phyloP scores from a whole-genome alignment of 2,329 filamentous ascomycete species.

The Colletotrichum scovillei region DNA sequence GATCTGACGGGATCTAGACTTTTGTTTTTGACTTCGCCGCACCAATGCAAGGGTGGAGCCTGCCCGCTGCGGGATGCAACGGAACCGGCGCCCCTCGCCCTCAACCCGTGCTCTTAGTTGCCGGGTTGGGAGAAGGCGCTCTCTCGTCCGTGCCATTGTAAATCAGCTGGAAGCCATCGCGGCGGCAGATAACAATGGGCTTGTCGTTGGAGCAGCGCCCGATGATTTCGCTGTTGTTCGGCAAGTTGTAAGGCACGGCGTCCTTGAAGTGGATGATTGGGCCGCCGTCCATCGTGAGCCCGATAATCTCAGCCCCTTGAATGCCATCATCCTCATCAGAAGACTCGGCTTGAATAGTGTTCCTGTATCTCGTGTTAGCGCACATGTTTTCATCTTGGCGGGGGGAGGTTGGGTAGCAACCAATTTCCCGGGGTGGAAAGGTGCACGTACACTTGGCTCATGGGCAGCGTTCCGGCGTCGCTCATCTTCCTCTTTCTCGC shows the following conservation, averaged over 20 bases:
- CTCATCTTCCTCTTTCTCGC: constrained; percentile 40
- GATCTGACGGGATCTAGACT: constrained; percentile 28
- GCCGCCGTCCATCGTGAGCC: constrained; percentile 57
- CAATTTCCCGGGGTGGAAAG: constrained; percentile 1
- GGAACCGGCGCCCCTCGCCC: constrained; percentile 8
- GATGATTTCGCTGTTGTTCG: constrained; percentile 48
- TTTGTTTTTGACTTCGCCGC: constrained; percentile 30
- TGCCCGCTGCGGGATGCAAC: constrained; percentile 26
- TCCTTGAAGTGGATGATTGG: constrained; percentile 58
- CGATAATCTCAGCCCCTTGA: constrained; percentile 50
- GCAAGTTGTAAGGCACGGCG: constrained; percentile 45
- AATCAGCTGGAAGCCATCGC: constrained; percentile 48
- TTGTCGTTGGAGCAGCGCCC: constrained; percentile 48
- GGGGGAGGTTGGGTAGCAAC: constrained; percentile 28
- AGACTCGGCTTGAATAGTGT: constrained; percentile 47
- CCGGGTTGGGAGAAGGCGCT: constrained; percentile 29
- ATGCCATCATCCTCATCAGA: constrained; percentile 44
- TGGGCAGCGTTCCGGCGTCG: constrained; percentile 44
- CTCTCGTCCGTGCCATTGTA: constrained; percentile 33
- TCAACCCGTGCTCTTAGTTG: constrained; percentile 21
- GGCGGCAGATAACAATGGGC: constrained; percentile 53
- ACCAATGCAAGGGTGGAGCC: constrained; percentile 31
- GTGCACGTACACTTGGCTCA: constrained; percentile 57
- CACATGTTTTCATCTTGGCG: constrained; percentile 34
- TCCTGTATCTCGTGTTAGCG: constrained; percentile 41